phyloP scores from a whole-genome alignment of 257 asterid genomes.

The Pogostemon cablin region DNA sequence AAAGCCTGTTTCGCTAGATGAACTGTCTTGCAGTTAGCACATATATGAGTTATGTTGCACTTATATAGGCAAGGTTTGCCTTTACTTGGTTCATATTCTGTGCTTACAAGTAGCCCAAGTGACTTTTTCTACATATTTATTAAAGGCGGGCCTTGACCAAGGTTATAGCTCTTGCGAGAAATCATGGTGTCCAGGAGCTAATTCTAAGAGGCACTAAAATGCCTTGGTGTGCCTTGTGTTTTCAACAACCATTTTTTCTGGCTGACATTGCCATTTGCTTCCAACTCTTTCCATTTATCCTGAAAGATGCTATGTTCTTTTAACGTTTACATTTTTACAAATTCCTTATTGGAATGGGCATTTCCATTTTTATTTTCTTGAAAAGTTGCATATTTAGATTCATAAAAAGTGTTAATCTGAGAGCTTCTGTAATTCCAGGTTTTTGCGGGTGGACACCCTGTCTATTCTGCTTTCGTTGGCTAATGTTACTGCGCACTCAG shows the following conservation, averaged over 20 bases:
- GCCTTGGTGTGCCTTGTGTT: no score
- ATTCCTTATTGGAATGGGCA: neutral
- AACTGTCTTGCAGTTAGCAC: neutral
- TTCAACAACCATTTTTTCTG: neutral
- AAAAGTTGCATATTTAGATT: neutral
- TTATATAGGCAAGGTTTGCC: neutral
- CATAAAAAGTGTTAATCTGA: constrained; percentile 4
- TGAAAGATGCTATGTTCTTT: constrained; percentile 1
- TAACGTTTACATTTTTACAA: neutral
- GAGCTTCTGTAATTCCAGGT: constrained; percentile 50
- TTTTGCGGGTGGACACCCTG: constrained; percentile 83
- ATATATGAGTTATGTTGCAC: neutral
- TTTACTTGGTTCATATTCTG: neutral
- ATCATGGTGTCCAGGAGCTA: no score
- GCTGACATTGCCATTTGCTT: neutral
- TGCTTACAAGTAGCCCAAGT: neutral
- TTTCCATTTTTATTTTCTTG: neutral
- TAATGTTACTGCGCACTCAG: constrained; percentile 74
- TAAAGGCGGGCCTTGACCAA: no score
- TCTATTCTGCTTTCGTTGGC: constrained; percentile 86
- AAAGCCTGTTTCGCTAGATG: neutral
- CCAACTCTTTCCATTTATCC: constrained; percentile 6
- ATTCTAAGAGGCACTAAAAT: no score
- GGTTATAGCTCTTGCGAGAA: no score
- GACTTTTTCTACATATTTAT: no score